These are phyloP conservation scores for Sporothrix sp. DNA, from an alignment of 2,329 filamentous ascomycete genomes.

Conservation along the genomic window DNA sequence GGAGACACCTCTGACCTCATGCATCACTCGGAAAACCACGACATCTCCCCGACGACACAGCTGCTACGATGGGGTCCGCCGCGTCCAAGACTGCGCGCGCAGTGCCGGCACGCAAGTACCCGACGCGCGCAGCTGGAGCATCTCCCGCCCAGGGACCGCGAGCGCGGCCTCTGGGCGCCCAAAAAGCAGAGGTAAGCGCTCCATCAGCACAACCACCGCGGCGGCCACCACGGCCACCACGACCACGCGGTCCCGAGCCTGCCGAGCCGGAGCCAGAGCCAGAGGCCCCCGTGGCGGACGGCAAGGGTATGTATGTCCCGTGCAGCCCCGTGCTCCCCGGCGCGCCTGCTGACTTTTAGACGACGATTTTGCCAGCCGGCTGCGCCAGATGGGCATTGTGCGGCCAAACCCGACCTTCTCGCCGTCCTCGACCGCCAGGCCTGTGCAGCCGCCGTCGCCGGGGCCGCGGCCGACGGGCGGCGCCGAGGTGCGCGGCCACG, in stretches of 20 bases:
- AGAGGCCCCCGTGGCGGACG: neutral
- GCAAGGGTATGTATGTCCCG: neutral
- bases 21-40: neutral
- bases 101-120: conserved; percentile 33
- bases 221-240: conserved; percentile 1
- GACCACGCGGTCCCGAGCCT: conserved; percentile 15
- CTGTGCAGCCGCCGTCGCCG: neutral
- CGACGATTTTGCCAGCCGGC: conserved; percentile 39
- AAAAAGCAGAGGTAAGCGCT: no score
- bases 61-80: conserved; percentile 33
- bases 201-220: conserved; percentile 15
- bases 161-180: no score
- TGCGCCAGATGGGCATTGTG: conserved; percentile 45
- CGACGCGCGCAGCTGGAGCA: conserved; percentile 28
- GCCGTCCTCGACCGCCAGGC: conserved; percentile 37
- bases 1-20: neutral
- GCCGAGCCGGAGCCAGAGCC: conserved; percentile 8
- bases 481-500: neutral
- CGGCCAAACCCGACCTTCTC: conserved; percentile 46
- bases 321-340: conserved; percentile 25
- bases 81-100: conserved; percentile 36
- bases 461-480: neutral
- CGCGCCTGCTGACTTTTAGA: conserved; percentile 17
- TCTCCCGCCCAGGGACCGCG: neutral
- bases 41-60: neutral